These are phyloP conservation scores for Cadophora luteo-olivacea DNA, from an alignment of 2,329 filamentous ascomycete genomes.

Conservation along the genomic window DNA sequence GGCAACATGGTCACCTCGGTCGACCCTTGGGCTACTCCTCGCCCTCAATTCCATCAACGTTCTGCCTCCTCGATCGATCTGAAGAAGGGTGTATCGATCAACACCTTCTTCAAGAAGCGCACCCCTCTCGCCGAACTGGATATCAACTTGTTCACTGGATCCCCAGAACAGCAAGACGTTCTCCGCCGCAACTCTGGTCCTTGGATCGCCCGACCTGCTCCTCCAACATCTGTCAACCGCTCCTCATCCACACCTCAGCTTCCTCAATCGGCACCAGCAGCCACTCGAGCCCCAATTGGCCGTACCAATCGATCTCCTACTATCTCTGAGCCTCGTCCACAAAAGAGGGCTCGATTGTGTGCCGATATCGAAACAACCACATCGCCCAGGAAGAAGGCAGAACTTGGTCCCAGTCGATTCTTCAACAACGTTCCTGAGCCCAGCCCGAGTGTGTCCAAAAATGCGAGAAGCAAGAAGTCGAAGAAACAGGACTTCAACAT, in stretches of 20 bases:
- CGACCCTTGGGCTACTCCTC: slow-evolving; percentile 30
- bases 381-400: slow-evolving; percentile 42
- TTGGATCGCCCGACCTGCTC: slow-evolving; percentile 60
- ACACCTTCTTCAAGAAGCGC: slow-evolving; percentile 70
- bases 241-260: slow-evolving; percentile 41
- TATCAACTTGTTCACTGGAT: slow-evolving; percentile 70
- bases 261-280: slow-evolving; percentile 45
- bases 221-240: slow-evolving; percentile 40
- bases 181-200: slow-evolving; percentile 59
- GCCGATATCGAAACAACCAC: slow-evolving; percentile 50
- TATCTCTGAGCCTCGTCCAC: slow-evolving; percentile 52
- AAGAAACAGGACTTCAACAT: slow-evolving; percentile 54
- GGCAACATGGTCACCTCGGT: slow-evolving; percentile 32
- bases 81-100: slow-evolving; percentile 67
- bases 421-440: slow-evolving; percentile 48
- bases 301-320: slow-evolving; percentile 49
- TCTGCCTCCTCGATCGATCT: slow-evolving; percentile 52
- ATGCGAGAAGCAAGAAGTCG: slow-evolving; percentile 46
- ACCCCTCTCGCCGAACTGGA: slow-evolving; percentile 71
- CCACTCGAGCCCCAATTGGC: slow-evolving; percentile 47
- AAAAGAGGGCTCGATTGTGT: slow-evolving; percentile 58
- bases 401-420: slow-evolving; percentile 53
- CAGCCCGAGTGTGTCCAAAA: slow-evolving; percentile 49
- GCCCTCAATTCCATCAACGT: slow-evolving; percentile 23
- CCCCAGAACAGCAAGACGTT: slow-evolving; percentile 66